Evolutionary conservation across 352 stramenopile genomes (phyloP).

Genomic region (Globisporangium spiculum): DNA sequence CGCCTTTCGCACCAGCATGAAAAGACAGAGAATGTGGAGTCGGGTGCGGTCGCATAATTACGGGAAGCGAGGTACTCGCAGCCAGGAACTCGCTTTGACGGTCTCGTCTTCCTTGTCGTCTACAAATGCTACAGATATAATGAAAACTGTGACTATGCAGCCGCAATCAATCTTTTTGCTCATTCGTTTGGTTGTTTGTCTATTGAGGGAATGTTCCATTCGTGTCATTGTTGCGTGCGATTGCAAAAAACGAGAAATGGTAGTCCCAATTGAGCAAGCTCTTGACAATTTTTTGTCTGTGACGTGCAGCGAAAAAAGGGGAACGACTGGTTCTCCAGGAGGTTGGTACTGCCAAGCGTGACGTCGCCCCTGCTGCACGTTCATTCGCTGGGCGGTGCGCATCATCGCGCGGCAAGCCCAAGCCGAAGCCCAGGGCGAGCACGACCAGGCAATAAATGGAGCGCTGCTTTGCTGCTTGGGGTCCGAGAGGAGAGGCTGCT

Average conservation of each 20-base stretch:
- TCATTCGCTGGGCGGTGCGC: conserved; percentile 2
- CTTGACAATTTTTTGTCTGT: background rate
- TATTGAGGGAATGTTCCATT: background rate
- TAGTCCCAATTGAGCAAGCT: background rate
- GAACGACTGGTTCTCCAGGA: background rate
- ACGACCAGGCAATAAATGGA: background rate
- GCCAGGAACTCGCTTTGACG: background rate
- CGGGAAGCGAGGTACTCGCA: background rate
- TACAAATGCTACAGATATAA: background rate
- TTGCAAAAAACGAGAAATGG: conserved; percentile 2
- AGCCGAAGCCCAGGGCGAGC: background rate
- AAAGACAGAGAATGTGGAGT: background rate
- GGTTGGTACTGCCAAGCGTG: background rate
- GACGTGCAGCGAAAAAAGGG: background rate
- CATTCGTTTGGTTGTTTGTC: background rate
- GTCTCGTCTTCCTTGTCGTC: background rate
- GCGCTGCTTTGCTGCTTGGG: conserved; percentile 7
- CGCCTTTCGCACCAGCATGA: background rate
- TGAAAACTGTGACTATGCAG: background rate
- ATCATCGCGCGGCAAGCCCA: background rate
- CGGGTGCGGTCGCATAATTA: background rate
- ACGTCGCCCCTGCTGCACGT: background rate
- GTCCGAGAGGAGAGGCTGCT: background rate
- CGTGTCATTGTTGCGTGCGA: background rate
- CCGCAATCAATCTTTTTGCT: background rate